Conservation (phyloP, 192 early-diverging fungal species). For the Gryganskiella cystojenkinii region DNA sequence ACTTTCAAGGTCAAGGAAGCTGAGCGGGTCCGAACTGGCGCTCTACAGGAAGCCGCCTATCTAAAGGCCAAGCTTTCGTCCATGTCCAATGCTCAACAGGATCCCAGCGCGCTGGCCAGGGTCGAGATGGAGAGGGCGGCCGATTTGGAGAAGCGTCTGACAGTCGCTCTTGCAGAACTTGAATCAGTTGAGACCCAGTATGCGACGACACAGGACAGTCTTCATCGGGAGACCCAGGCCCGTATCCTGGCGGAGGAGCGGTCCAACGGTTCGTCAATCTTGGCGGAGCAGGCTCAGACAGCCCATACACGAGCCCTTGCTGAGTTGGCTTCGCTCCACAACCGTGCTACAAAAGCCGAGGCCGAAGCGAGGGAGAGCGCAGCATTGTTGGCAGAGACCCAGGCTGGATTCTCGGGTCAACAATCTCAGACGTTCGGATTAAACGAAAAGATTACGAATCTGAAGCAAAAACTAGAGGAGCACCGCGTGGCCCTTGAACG, state of each 20-base stretch:
- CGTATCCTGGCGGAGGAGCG: slow-evolving; percentile 60
- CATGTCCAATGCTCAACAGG: slow-evolving; percentile 47
- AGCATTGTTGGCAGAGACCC: slow-evolving; percentile 48
- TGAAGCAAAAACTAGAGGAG: slow-evolving; percentile 55
- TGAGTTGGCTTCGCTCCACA: slow-evolving; percentile 57
- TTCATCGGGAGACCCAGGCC: slow-evolving; percentile 55
- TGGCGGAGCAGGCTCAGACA: slow-evolving; percentile 63
- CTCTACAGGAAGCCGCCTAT: slow-evolving; percentile 66
- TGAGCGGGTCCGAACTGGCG: slow-evolving; percentile 61
- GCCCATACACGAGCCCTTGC: slow-evolving; percentile 59
- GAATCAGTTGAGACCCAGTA: slow-evolving; percentile 47
- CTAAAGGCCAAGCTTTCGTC: slow-evolving; percentile 63
- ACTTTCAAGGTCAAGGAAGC: slow-evolving; percentile 60
- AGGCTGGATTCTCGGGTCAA: slow-evolving; percentile 49
- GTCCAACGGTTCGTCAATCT: slow-evolving; percentile 49
- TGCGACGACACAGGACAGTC: slow-evolving; percentile 48
- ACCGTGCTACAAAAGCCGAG: slow-evolving; percentile 56
- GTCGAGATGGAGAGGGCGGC: slow-evolving; percentile 60
- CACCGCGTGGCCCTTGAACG: slow-evolving; percentile 51
- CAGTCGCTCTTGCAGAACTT: slow-evolving; percentile 52
- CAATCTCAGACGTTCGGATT: slow-evolving; percentile 39
- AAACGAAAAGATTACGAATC: slow-evolving; percentile 20
- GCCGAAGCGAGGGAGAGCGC: slow-evolving; percentile 54
- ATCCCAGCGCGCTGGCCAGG: slow-evolving; percentile 38
- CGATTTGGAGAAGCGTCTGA: slow-evolving; percentile 61